A percentile compares a stretch with the other conserved stretches of the same genome.
phyloP scores from a whole-genome alignment of 202 grass and related monocot species.

The Dendrocalamus latiflorus region DNA sequence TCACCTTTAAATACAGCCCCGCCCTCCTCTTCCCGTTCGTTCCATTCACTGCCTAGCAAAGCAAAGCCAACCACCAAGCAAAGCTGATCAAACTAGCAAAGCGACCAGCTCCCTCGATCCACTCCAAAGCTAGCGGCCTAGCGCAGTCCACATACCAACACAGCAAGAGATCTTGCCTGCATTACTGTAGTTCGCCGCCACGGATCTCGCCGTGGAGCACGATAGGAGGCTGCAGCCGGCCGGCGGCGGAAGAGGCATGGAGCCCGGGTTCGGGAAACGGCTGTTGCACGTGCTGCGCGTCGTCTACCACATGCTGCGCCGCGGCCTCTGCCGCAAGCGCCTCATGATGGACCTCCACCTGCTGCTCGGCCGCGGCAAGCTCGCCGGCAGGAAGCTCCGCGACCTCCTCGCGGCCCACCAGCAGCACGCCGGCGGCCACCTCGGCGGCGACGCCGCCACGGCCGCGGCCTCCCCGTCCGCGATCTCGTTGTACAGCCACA shows the following conservation, averaged over 20 bases:
- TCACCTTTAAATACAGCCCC: constrained; percentile 41
- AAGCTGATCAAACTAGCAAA: constrained; percentile 1
- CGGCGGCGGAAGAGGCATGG: neutral
- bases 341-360: constrained; percentile 83
- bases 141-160: neutral
- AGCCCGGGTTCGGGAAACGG: constrained; percentile 52
- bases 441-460: too few species aligned
- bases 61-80: neutral
- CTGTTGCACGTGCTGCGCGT: constrained; percentile 53
- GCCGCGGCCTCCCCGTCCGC: neutral
- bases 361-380: constrained; percentile 76
- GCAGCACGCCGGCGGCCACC: neutral
- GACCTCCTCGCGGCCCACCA: constrained; percentile 52
- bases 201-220: constrained; percentile 6
- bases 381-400: constrained; percentile 55
- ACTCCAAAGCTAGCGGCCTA: neutral
- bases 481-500: constrained; percentile 29
- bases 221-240: constrained; percentile 8
- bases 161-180: neutral
- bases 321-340: constrained; percentile 63
- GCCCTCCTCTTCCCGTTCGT: constrained; percentile 40
- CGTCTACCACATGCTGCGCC: constrained; percentile 77
- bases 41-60: constrained; percentile 35
- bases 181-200: neutral
- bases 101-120: neutral